Evolutionary conservation across 1,139 yeast species (phyloP).

Genomic region (Hyphopichia wangnamkhiaoensis): DNA sequence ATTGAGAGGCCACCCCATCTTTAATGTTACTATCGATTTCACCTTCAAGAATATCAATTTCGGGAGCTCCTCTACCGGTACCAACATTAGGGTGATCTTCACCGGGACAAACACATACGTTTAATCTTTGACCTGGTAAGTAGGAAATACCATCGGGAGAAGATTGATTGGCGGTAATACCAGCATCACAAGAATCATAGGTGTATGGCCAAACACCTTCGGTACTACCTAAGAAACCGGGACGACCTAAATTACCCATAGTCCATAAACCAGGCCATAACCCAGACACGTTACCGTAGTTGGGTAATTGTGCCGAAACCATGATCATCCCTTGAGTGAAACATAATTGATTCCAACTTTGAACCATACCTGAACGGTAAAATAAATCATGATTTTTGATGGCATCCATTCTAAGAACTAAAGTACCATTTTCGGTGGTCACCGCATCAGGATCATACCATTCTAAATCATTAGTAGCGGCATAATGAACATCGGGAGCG

Average conservation of each 20-base stretch:
- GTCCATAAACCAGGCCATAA: slow-evolving; percentile 37
- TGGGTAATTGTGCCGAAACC: slow-evolving; percentile 25
- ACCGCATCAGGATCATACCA: slow-evolving; percentile 37
- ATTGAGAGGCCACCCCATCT: slow-evolving; percentile 28
- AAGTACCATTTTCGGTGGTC: slow-evolving; percentile 28
- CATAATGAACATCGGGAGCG: slow-evolving; percentile 29
- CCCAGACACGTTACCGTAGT: slow-evolving; percentile 29
- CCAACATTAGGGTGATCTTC: slow-evolving; percentile 30
- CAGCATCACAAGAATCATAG: slow-evolving; percentile 32
- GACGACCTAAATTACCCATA: slow-evolving; percentile 31
- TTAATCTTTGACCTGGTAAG: slow-evolving; percentile 29
- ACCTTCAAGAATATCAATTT: slow-evolving; percentile 31
- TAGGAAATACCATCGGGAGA: slow-evolving; percentile 33
- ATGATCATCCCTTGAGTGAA: slow-evolving; percentile 28
- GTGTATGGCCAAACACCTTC: slow-evolving; percentile 36
- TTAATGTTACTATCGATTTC: slow-evolving; percentile 17
- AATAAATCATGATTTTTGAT: slow-evolving; percentile 27
- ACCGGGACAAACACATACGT: slow-evolving; percentile 26
- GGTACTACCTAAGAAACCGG: slow-evolving; percentile 27
- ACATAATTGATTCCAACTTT: slow-evolving; percentile 30
- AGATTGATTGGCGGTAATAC: slow-evolving; percentile 32
- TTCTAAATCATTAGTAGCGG: slow-evolving; percentile 31
- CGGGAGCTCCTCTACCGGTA: slow-evolving; percentile 31
- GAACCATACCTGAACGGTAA: slow-evolving; percentile 34
- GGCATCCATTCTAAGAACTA: slow-evolving; percentile 27